phyloP scores from a whole-genome alignment of 352 stramenopile species.

The Phytophthora gonapodyides region DNA sequence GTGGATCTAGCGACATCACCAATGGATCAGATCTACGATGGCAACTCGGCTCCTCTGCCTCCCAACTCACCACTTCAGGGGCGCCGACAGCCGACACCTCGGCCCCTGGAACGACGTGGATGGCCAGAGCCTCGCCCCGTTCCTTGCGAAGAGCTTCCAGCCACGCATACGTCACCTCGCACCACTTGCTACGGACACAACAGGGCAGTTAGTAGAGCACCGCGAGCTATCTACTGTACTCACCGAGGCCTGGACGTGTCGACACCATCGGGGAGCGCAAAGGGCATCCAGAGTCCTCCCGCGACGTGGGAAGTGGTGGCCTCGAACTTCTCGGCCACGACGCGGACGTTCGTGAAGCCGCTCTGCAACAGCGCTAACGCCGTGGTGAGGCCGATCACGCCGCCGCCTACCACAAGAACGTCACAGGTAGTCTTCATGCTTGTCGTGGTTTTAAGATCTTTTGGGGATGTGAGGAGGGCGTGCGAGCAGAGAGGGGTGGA shows the following conservation, averaged over 20 bases:
- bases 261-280: conserved; percentile 50
- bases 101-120: conserved; percentile 58
- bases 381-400: conserved; percentile 71
- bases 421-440: conserved; percentile 20
- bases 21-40: background rate
- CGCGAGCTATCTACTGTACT: too few species aligned
- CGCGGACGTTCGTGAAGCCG: conserved; percentile 49
- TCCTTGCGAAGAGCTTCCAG: conserved; percentile 41
- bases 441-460: conserved; percentile 1
- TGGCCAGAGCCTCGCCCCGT: conserved; percentile 46
- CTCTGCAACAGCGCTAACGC: conserved; percentile 64
- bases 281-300: conserved; percentile 74
- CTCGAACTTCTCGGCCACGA: conserved; percentile 62
- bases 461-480: too few species aligned
- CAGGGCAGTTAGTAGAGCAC: too few species aligned
- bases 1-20: conserved; percentile 28
- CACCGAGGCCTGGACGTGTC: conserved; percentile 45
- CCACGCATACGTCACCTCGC: conserved; percentile 66
- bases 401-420: conserved; percentile 63
- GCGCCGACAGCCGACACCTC: conserved; percentile 43
- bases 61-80: conserved; percentile 31
- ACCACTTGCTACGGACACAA: conserved; percentile 45
- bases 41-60: background rate
- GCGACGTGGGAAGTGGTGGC: conserved; percentile 68
- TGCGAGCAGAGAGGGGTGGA: too few species aligned